Evolutionary conservation across 345 rosid species (phyloP).

Genomic region (Garcia nutans): DNA sequence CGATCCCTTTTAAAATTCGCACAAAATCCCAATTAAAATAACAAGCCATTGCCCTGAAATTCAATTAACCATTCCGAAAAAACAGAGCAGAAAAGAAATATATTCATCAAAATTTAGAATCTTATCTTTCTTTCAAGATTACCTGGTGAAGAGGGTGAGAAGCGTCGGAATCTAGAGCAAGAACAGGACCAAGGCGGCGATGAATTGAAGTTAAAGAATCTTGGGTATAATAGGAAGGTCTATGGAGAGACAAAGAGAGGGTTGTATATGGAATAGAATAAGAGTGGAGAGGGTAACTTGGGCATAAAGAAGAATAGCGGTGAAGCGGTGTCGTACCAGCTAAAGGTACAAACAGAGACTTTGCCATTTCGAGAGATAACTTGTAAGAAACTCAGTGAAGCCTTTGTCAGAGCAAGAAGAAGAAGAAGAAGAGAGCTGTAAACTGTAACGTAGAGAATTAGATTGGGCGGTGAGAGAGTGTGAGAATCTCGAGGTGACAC

Average conservation of each 20-base stretch:
- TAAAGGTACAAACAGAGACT: not conserved
- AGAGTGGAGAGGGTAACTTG: conserved; percentile 21
- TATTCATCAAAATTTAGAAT: not conserved
- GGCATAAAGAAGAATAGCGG: not conserved
- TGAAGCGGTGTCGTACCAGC: not conserved
- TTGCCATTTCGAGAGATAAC: conserved; percentile 5
- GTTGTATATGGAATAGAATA: conserved; percentile 13
- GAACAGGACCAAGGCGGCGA: conserved; percentile 37
- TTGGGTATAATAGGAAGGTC: not conserved
- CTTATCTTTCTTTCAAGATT: not conserved
- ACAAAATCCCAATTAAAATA: not conserved
- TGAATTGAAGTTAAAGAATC: conserved; percentile 36
- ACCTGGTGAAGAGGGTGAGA: conserved; percentile 58
- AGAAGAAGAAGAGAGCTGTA: not conserved
- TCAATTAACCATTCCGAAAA: too few species aligned
- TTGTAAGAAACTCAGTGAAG: too few species aligned
- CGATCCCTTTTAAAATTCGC: conserved; percentile 38
- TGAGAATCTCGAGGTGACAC: conserved; percentile 3
- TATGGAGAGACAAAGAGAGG: conserved; percentile 5
- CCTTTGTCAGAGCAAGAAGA: not conserved
- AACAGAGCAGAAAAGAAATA: not conserved
- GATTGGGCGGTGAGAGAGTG: conserved; percentile 7
- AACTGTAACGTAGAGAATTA: not conserved
- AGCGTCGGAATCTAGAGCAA: conserved; percentile 53
- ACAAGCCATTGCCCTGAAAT: too few species aligned